These are phyloP conservation scores for Fraxinus quadrangulata DNA, from an alignment of 257 asterid species.

Conservation along the genomic window DNA sequence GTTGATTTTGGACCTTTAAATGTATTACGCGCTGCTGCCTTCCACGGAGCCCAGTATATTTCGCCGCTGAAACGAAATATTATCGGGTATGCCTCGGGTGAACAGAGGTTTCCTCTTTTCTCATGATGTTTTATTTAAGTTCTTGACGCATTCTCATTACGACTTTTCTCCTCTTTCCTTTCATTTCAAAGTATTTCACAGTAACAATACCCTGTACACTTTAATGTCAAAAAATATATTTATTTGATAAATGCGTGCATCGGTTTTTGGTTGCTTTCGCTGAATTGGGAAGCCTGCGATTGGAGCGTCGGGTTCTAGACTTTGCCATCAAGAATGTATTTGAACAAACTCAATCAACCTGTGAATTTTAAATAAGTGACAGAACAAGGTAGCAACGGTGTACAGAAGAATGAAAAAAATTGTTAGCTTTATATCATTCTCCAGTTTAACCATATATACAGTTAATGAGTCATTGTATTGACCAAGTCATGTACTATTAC, in stretches of 20 bases:
- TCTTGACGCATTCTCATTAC: background rate
- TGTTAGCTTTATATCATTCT: constrained; percentile 29
- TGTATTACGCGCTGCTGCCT: constrained; percentile 78
- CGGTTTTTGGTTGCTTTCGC: no score
- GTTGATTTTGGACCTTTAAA: constrained; percentile 83
- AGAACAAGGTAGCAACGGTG: background rate
- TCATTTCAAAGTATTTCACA: no score
- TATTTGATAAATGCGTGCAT: no score
- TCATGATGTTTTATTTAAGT: constrained; percentile 33
- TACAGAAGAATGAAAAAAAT: background rate
- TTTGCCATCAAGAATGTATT: background rate
- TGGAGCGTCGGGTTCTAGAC: no score
- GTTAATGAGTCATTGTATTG: constrained; percentile 3
- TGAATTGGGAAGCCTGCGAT: no score
- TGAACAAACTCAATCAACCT: background rate
- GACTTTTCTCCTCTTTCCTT: background rate
- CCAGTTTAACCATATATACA: constrained; percentile 31
- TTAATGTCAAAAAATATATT: no score
- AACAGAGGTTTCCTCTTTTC: constrained; percentile 65
- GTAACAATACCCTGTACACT: no score
- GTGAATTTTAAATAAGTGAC: background rate
- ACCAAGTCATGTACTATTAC: constrained; percentile 13
- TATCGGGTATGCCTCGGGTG: constrained; percentile 86
- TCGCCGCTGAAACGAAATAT: constrained; percentile 76
- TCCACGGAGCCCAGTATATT: constrained; percentile 75